phyloP scores from a whole-genome alignment of 2,329 filamentous ascomycete genomes.

The Fusarium aywerte region DNA sequence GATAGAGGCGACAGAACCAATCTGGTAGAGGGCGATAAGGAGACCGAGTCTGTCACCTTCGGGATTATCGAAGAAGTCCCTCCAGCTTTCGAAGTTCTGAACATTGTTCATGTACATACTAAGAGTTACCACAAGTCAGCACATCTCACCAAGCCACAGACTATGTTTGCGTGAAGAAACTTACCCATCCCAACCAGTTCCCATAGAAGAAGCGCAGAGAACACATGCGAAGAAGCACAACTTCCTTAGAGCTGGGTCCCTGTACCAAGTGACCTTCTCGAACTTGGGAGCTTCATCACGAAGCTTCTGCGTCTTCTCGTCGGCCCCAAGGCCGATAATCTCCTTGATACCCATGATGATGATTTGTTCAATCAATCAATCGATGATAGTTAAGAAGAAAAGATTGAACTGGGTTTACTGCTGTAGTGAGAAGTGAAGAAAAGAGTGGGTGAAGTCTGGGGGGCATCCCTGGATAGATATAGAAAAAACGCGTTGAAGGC shows the following conservation, averaged over 20 bases:
- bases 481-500: slow-evolving; percentile 11
- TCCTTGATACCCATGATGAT: slow-evolving; percentile 27
- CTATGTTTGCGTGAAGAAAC: slow-evolving; percentile 58
- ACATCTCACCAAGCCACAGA: slow-evolving; percentile 58
- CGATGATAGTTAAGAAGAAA: neutral
- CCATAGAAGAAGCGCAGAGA: slow-evolving; percentile 29
- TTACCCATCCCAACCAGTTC: slow-evolving; percentile 32
- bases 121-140: slow-evolving; percentile 66
- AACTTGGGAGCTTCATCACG: slow-evolving; percentile 61
- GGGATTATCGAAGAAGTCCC: slow-evolving; percentile 56
- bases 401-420: neutral
- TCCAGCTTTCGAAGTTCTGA: slow-evolving; percentile 66
- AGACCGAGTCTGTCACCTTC: slow-evolving; percentile 58
- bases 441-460: neutral
- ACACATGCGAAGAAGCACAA: slow-evolving; percentile 55
- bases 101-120: slow-evolving; percentile 59
- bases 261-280: slow-evolving; percentile 66
- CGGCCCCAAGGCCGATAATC: slow-evolving; percentile 20
- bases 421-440: neutral
- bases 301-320: slow-evolving; percentile 28
- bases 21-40: slow-evolving; percentile 63
- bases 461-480: slow-evolving; percentile 19
- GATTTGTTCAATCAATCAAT: neutral
- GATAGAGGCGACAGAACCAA: slow-evolving; percentile 60
- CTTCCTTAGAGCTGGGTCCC: slow-evolving; percentile 65